Percentiles rank a stretch among this genome's conserved stretches.
phyloP scores from a whole-genome alignment of 768 basidiomycete genomes.

The Coprinopsis sp. region DNA sequence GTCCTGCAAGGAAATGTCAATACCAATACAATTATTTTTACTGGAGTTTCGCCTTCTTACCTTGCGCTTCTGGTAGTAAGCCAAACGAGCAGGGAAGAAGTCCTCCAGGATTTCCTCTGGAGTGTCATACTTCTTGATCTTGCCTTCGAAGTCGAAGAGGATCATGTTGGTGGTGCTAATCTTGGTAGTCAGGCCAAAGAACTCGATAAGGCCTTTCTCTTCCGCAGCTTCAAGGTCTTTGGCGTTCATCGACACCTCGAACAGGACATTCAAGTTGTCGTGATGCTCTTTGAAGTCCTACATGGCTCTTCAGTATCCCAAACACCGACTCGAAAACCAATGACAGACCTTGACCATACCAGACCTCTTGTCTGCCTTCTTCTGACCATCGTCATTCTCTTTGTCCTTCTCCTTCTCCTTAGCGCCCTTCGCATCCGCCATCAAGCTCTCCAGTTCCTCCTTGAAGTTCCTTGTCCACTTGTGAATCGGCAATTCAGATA shows the following conservation, averaged over 20 bases:
- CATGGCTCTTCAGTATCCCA: neutral
- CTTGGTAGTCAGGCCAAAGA: slow-evolving; percentile 84
- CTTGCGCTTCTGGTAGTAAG: slow-evolving; percentile 96
- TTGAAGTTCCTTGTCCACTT: slow-evolving; percentile 95
- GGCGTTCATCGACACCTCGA: slow-evolving; percentile 73
- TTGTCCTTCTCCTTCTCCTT: slow-evolving; percentile 57
- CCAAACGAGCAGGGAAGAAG: slow-evolving; percentile 84
- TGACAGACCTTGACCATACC: slow-evolving; percentile 71
- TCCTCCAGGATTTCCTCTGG: slow-evolving; percentile 92
- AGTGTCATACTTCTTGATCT: slow-evolving; percentile 88
- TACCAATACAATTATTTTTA: slow-evolving; percentile 12
- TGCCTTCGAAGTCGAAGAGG: slow-evolving; percentile 93
- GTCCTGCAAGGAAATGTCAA: slow-evolving; percentile 48
- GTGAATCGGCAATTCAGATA: slow-evolving; percentile 92
- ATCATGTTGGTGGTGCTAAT: slow-evolving; percentile 97
- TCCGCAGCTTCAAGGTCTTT: slow-evolving; percentile 85
- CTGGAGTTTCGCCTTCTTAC: slow-evolving; percentile 33
- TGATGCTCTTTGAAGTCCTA: slow-evolving; percentile 98
- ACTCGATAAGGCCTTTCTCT: slow-evolving; percentile 82
- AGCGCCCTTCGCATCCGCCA: slow-evolving; percentile 40
- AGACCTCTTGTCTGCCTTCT: slow-evolving; percentile 35
- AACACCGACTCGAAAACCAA: neutral
- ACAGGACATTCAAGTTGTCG: slow-evolving; percentile 88
- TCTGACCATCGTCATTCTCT: slow-evolving; percentile 6
- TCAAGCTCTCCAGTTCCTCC: slow-evolving; percentile 85